Base-by-base conservation (phyloP, 257 asterid species). In the Orobanche coerulescens region DNA sequence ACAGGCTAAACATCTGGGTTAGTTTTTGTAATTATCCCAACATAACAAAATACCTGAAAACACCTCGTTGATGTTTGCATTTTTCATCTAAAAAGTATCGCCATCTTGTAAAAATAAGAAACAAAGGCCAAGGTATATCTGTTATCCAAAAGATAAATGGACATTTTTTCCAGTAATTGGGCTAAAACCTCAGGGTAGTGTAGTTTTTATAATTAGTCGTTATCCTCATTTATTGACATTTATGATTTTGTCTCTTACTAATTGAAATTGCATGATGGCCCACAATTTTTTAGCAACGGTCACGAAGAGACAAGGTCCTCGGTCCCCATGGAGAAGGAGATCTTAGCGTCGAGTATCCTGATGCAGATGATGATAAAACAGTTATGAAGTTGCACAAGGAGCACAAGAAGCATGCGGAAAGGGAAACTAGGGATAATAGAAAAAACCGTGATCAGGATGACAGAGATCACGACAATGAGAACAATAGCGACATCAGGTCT, bases 261-360 rank as follows among this genome's bases (percentile, higher is more conserved):
- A 63, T 53, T 78, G 54, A 54, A 73, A 15, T 62, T 68, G 62
- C 50, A 62, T 61, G 43, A 62, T 61, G 43, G 44, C 46, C 37
- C 26, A 52, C 63, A 44, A 33, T 13, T 20, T 58, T 68, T 65
- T 66, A 81, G 90, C 94, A 85, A 64, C 95, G 85, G 31, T 60
- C 61, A 44, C 82, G 83, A 14, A 71, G 82, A 75, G 95, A 86
- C 56, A 81, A 79, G 74, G 64, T 73, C 48, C 65, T 64, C 22
- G 82, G 90, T 28, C 76, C 92, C 50, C 78, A 77, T 43, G 80
- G 75, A 51, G 92, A 86, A 62, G 79, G 80, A 16, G 97, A 89
- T 69, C 84, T 66, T 70, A 86, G 97, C 31, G 87, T 84, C 62
- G 97, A 88, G 77, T 85, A 73, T 24, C 86, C 86, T 14, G 99